phyloP scores from a whole-genome alignment of 176 grass and related monocot genomes.

The Eragrostis curvula region DNA sequence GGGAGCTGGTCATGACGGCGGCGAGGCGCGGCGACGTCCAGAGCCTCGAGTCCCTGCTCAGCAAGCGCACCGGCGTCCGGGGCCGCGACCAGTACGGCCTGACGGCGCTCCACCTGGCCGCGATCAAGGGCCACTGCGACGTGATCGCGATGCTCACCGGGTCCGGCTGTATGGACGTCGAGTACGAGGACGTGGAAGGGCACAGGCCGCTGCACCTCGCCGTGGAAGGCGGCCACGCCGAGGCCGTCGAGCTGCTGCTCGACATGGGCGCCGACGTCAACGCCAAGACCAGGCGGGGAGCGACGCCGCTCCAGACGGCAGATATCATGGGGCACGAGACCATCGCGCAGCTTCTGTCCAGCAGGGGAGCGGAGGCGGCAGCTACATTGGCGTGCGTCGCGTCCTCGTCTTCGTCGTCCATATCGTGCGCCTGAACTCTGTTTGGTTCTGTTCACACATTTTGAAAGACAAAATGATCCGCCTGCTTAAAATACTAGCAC shows the following conservation, averaged over 20 bases:
- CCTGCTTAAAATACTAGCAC: too few species aligned
- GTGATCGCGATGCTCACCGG: slow-evolving; percentile 68
- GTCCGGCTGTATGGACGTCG: slow-evolving; percentile 67
- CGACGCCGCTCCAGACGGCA: slow-evolving; percentile 75
- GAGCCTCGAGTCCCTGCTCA: slow-evolving; percentile 68
- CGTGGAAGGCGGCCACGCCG: slow-evolving; percentile 67
- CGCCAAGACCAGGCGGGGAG: slow-evolving; percentile 62
- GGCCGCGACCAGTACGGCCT: slow-evolving; percentile 87
- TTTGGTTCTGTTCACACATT: not conserved
- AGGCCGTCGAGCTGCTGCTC: slow-evolving; percentile 75
- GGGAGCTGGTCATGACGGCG: slow-evolving; percentile 86
- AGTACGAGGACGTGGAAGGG: slow-evolving; percentile 79
- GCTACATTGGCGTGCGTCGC: slow-evolving; percentile 41
- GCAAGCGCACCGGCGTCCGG: slow-evolving; percentile 56
- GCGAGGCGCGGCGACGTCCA: slow-evolving; percentile 70
- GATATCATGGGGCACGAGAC: slow-evolving; percentile 62
- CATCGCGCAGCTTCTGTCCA: slow-evolving; percentile 59
- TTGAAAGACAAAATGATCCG: not conserved
- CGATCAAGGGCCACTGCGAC: slow-evolving; percentile 86
- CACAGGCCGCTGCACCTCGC: slow-evolving; percentile 86
- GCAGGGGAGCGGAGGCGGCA: slow-evolving; percentile 48
- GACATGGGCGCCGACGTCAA: slow-evolving; percentile 79
- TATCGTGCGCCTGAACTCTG: slow-evolving; percentile 48
- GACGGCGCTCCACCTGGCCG: slow-evolving; percentile 77
- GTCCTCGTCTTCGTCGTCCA: slow-evolving; percentile 68